Evolutionary conservation across 2,329 filamentous ascomycete species (phyloP).

Genomic region (Colletotrichum gigasporum): DNA sequence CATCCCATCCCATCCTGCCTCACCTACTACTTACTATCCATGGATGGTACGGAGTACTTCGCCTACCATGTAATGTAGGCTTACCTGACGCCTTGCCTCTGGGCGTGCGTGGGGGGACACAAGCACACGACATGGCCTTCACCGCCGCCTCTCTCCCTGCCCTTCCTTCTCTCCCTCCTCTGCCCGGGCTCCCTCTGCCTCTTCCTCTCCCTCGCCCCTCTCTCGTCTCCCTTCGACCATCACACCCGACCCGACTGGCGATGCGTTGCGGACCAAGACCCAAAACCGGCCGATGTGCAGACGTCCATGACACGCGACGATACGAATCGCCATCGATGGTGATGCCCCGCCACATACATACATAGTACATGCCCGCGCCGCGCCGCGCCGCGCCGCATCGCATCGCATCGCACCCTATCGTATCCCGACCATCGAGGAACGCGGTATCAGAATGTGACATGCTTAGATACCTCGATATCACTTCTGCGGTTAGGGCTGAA

Average conservation of each 20-base stretch:
- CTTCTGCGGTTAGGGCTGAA: conserved; percentile 11
- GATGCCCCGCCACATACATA: too few relatives aligned
- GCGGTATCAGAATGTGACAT: background rate
- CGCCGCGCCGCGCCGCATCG: too few relatives aligned
- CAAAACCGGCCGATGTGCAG: background rate
- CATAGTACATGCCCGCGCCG: too few relatives aligned
- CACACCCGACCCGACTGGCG: too few relatives aligned
- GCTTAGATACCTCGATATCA: background rate
- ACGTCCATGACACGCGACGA: background rate
- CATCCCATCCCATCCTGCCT: too few relatives aligned
- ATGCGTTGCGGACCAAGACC: too few relatives aligned
- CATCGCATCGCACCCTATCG: too few relatives aligned
- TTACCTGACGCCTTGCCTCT: too few relatives aligned
- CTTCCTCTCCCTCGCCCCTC: background rate
- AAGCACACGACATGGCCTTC: background rate
- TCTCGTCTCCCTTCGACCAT: background rate
- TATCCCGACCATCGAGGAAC: background rate
- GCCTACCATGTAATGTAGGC: too few relatives aligned
- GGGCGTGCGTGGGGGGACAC: conserved; percentile 5
- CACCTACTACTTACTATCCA: too few relatives aligned
- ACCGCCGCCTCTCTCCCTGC: background rate
- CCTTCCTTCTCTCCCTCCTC: background rate
- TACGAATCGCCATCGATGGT: background rate
- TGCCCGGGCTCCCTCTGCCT: background rate
- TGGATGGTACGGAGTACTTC: too few relatives aligned